phyloP scores from a whole-genome alignment of 352 stramenopile species.

The Phytophthora ramorum region DNA sequence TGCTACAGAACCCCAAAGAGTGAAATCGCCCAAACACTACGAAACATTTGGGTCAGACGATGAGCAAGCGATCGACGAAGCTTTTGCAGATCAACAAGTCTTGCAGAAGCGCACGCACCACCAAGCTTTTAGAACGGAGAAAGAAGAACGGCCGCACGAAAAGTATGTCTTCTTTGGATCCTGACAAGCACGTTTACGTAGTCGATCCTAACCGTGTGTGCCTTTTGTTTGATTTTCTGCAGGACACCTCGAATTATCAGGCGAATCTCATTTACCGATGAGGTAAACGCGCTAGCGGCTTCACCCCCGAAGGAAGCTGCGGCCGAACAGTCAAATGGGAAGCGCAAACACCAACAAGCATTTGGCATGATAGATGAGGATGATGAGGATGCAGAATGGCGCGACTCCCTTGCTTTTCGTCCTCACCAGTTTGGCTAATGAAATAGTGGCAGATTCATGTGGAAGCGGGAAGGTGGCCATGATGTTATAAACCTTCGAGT shows the following conservation, averaged over 20 bases:
- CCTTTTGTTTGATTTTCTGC: conserved; percentile 6
- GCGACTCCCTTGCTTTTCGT: conserved; percentile 37
- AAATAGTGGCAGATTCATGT: not conserved
- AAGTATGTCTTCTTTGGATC: conserved; percentile 28
- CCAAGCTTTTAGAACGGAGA: conserved; percentile 27
- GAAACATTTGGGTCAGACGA: conserved; percentile 38
- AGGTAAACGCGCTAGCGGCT: conserved; percentile 22
- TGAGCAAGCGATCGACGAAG: conserved; percentile 13
- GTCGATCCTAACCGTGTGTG: conserved; percentile 9
- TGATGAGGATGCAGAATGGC: conserved; percentile 43
- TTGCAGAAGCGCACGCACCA: conserved; percentile 29
- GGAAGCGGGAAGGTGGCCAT: not conserved
- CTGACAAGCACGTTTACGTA: not conserved
- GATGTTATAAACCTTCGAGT: conserved; percentile 14
- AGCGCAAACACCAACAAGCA: conserved; percentile 34
- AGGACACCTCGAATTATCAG: conserved; percentile 44
- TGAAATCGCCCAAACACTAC: conserved; percentile 43
- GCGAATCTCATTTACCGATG: conserved; percentile 42
- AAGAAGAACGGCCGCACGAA: conserved; percentile 21
- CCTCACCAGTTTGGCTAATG: conserved; percentile 21
- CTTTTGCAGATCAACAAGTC: conserved; percentile 12
- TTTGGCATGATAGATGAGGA: conserved; percentile 43
- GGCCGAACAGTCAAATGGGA: conserved; percentile 17
- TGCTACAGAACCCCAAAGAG: conserved; percentile 6
- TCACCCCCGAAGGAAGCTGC: conserved; percentile 17